Evolutionary conservation across 257 asterid genomes (phyloP), one percentile per base, ranked within the genome.

Genomic region (Eustoma russellianum): DNA sequence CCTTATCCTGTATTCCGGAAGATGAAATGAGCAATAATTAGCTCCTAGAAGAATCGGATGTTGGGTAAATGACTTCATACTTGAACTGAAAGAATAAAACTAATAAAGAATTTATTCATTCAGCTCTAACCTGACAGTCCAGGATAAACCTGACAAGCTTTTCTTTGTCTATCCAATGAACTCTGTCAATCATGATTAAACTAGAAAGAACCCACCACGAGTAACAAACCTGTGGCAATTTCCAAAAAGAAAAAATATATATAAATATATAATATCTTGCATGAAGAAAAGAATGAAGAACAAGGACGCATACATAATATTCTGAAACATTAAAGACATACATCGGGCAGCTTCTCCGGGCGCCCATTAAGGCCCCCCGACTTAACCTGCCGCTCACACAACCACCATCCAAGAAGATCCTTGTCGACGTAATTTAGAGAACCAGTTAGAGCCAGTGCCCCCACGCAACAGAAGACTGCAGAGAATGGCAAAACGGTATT

Each of bases 181-280:
- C 95, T 64, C 96, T 73, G 63, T 84, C 95, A 2, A 91, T 91
- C 86, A 91, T 80, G 71, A 80, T 84, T 72, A 91, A 84, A 61
- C 98, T 87, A 55, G 88, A 75, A 52, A 91, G 95, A 61, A 91
- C 98, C 98, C 96, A 91, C 98, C 98, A 91, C 5, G 98, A 84
- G 70, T 91, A 91, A 83, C 98, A 87, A 9, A 91, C 98, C 98
- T 91, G 81, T n/a, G 56, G 38, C 63, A 30, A 41, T 57, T 38
- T 38, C 10, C 53, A 24, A 49, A 62, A 28, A 46, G 13, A 16
- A 66, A 43, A 5, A 74, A 41, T 4, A 5, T n/a, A 38, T n/a
- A n/a, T n/a, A 8, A 10, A 8, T 7, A 38, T 38, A n/a, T 38
- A 38, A 0, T 38, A 11, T 38, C 24, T 17, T 18, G 13, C 41